These are phyloP conservation scores for Rhodocollybia butyracea DNA, from an alignment of 768 basidiomycete species.

Conservation along the genomic window DNA sequence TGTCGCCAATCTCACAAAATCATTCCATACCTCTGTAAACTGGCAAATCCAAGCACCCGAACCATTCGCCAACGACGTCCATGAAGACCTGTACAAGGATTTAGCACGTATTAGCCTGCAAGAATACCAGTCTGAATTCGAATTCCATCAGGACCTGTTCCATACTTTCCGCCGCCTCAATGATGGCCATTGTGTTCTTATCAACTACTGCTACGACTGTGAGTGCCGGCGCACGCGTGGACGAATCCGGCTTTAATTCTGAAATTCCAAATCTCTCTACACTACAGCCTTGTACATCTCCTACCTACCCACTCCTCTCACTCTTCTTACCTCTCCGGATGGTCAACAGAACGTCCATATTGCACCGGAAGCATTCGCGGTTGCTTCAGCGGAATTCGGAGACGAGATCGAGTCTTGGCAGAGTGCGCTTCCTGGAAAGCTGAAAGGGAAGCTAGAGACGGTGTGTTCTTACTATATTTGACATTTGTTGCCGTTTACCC, in stretches of 20 bases:
- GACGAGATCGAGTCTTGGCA: slow-evolving; percentile 56
- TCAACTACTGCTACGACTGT: slow-evolving; percentile 56
- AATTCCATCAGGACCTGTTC: slow-evolving; percentile 54
- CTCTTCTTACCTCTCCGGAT: slow-evolving; percentile 40
- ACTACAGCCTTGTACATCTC: slow-evolving; percentile 39
- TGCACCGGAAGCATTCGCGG: slow-evolving; percentile 49
- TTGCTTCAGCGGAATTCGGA: slow-evolving; percentile 47
- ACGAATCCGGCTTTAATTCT: not conserved
- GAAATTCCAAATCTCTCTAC: not conserved
- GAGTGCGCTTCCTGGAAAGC: slow-evolving; percentile 39
- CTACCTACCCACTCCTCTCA: slow-evolving; percentile 47
- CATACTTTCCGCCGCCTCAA: slow-evolving; percentile 50
- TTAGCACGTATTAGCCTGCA: slow-evolving; percentile 42
- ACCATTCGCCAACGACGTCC: slow-evolving; percentile 52
- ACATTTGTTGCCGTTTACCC: not conserved
- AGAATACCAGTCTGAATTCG: slow-evolving; percentile 47
- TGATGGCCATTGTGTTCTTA: slow-evolving; percentile 57
- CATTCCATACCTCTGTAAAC: slow-evolving; percentile 62
- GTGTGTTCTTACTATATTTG: not conserved
- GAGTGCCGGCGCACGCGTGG: slow-evolving; percentile 12
- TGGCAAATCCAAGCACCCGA: slow-evolving; percentile 53
- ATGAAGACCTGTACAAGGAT: slow-evolving; percentile 51
- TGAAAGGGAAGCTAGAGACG: slow-evolving; percentile 34
- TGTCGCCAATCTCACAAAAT: slow-evolving; percentile 52
- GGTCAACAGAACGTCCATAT: slow-evolving; percentile 49